Evolutionary conservation across 306 rosid genomes (phyloP).

Genomic region (Castanea sativa): DNA sequence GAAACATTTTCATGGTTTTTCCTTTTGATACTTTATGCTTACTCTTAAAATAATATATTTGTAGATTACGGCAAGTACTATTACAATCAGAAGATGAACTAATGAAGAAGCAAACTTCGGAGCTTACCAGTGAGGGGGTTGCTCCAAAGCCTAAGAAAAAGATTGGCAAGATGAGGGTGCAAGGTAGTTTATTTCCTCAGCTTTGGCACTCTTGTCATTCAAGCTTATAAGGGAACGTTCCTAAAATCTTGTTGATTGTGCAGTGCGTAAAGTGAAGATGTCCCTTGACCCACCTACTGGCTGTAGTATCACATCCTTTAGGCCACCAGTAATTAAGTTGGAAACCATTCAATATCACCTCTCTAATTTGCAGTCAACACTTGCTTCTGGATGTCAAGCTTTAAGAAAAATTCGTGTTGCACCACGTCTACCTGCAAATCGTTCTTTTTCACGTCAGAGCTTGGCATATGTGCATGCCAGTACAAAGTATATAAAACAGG

Average conservation of each 20-base stretch:
- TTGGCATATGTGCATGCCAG: slow-evolving; percentile 94
- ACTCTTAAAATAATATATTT: slow-evolving; percentile 10
- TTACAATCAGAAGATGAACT: slow-evolving; percentile 92
- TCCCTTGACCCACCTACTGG: slow-evolving; percentile 85
- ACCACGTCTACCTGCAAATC: slow-evolving; percentile 73
- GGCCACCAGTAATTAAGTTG: slow-evolving; percentile 54
- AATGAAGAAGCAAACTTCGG: slow-evolving; percentile 70
- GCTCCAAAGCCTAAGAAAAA: slow-evolving; percentile 84
- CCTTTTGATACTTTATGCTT: slow-evolving; percentile 7
- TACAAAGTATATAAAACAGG: slow-evolving; percentile 82
- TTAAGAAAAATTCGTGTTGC: slow-evolving; percentile 53
- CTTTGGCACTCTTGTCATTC: slow-evolving; percentile 16
- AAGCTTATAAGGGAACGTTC: slow-evolving; percentile 9
- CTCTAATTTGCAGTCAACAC: slow-evolving; percentile 61
- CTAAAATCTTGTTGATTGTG: slow-evolving; percentile 26
- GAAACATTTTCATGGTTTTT: neutral
- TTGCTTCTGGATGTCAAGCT: slow-evolving; percentile 83
- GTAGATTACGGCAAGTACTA: slow-evolving; percentile 80
- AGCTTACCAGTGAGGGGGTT: slow-evolving; percentile 72
- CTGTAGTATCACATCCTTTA: slow-evolving; percentile 67
- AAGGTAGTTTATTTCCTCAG: slow-evolving; percentile 55
- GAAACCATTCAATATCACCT: slow-evolving; percentile 52
- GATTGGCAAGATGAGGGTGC: slow-evolving; percentile 95
- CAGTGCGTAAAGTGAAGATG: slow-evolving; percentile 91
- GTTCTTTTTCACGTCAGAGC: slow-evolving; percentile 81